These are phyloP conservation scores for Beauveria sp. DNA, from an alignment of 2,329 filamentous ascomycete genomes.

Conservation along the genomic window DNA sequence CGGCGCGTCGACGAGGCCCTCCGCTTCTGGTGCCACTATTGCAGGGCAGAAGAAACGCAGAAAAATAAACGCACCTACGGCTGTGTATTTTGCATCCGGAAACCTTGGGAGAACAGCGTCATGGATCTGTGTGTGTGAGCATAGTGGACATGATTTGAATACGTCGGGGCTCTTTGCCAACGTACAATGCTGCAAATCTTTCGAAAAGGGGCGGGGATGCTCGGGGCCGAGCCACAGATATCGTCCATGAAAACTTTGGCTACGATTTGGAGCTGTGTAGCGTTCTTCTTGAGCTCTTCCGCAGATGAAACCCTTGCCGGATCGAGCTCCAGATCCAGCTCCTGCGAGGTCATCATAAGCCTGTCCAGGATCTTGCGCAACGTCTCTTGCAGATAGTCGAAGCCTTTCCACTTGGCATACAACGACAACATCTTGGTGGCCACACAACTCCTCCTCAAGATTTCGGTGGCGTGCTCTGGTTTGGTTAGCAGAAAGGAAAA, in stretches of 20 bases:
- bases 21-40: conserved; percentile 61
- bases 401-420: conserved; percentile 65
- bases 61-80: conserved; percentile 64
- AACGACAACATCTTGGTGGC: conserved; percentile 67
- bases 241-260: conserved; percentile 66
- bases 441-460: conserved; percentile 60
- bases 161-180: conserved; percentile 9
- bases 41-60: conserved; percentile 66
- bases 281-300: conserved; percentile 60
- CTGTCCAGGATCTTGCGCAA: conserved; percentile 60
- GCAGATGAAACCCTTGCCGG: conserved; percentile 51
- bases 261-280: conserved; percentile 56
- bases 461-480: conserved; percentile 57
- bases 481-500: conserved; percentile 11
- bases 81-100: conserved; percentile 63
- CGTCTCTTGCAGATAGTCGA: conserved; percentile 53
- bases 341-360: conserved; percentile 58
- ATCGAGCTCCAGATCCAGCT: conserved; percentile 61
- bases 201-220: conserved; percentile 56
- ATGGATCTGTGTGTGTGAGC: conserved; percentile 39
- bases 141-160: conserved; percentile 10
- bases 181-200: conserved; percentile 60
- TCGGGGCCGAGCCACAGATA: conserved; percentile 55
- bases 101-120: conserved; percentile 56
- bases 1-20: conserved; percentile 52